Base-by-base conservation (phyloP, 768 basidiomycete genomes). In the Naganishia onofrii region DNA sequence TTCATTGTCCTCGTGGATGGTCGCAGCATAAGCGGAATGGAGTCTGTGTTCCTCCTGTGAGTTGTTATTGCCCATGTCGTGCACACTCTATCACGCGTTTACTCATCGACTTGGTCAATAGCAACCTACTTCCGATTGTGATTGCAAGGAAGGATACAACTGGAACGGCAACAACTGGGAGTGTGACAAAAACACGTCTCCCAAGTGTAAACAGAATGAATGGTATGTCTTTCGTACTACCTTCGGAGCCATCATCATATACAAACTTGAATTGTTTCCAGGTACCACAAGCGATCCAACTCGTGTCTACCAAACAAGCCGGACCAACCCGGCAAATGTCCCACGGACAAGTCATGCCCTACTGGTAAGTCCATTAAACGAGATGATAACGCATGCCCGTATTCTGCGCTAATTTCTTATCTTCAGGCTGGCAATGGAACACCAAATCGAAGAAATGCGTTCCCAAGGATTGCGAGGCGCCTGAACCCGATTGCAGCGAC, bases 391-490 rank as follows among this genome's bases (percentile, higher is more conserved):
- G 28, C 53, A 23, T 4, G 21, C 53, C n/a, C 34, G 19, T 12
- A n/a, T 55, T 28, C 32, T 7, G 38, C 46, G 2, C n/a, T 46
- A 13, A 13, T 21, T 52, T 23, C n/a, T n/a, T n/a, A n/a, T n/a
- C n/a, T n/a, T n/a, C 53, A 75, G 74, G 66, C 17, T 77, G 76
- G 76, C 74, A 73, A 68, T 77, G 76, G 76, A 55, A 70, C 73
- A 74, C 57, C n/a, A 19, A 23, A n/a, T n/a, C 38, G 46, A 71
- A 74, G 44, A 64, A 67, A 38, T 77, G 76, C 57, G 67, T 70
- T 31, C 75, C 76, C 21, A 36, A 68, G 21, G 65, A 53, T 26
- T 70, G 74, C 13, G 66, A 68, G 13, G 42, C 74, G 0, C 76
- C 76, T 67, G 74, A 68, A 36, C 76, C 76, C 15, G 76, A 77